Evolutionary conservation across 2,329 filamentous ascomycete genomes (phyloP), one percentile per base, ranked within the genome.

Genomic region (Penicillium sp.): DNA sequence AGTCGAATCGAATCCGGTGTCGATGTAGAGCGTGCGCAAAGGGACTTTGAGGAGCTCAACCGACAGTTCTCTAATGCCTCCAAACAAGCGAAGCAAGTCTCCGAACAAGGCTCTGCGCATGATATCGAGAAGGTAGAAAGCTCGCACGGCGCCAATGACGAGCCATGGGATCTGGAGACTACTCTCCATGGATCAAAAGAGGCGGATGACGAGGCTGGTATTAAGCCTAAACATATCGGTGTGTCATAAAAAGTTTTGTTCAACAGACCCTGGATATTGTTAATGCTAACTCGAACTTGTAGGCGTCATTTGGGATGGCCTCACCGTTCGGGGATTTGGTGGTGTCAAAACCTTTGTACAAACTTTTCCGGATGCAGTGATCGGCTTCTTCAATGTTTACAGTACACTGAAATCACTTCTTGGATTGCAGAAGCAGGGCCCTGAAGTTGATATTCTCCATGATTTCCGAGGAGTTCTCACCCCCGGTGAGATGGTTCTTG

Each of bases 401-500:
- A 82, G 82, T 3, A 90, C 87, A 0, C 70, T 86, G 51, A 82
- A 82, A 73, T 77, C 76, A 18, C 65, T 91, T 9, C 73, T 92
- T 1, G 87, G 89, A 0, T 66, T 85, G 16, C 84, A 85, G 0
- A 83, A 83, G 56, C 89, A 89, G 69, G 86, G 86, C 2, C 78
- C 77, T 30, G 88, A 95, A 68, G 82, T 86, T 42, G 86, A 90
- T 5, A 86, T 96, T 47, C 74, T 96, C 23, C 81, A 90, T 60
- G 78, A 83, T 61, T 94, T 69, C 33, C 60, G 61, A 4, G 74
- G 87, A 30, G 80, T 89, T 1, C 83, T 85, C 56, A 85, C 87
- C 61, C 89, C 90, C 0, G 92, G 91, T 1, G 91, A 96, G 77
- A 96, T 96, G 91, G 82, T 93, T 0, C 78, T 95, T 1, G 90